Percentiles rank a stretch among this genome's conserved stretches.
These are phyloP conservation scores for Penicillium aurantiogriseum DNA, from an alignment of 2,329 filamentous ascomycete genomes.

Conservation along the genomic window DNA sequence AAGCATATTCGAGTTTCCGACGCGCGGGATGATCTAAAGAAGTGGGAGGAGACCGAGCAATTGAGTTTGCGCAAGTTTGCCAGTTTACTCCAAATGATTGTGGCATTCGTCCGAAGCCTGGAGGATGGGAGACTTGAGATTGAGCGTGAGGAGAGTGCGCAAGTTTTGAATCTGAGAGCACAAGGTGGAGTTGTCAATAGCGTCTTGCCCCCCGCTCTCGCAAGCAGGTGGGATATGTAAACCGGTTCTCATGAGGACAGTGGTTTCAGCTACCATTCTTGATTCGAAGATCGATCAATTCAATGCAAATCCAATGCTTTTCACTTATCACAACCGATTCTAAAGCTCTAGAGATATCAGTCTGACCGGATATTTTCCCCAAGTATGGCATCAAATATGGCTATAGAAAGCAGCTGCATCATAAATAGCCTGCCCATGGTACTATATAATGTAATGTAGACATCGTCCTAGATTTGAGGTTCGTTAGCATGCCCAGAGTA, in stretches of 20 bases:
- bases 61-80: slow-evolving; percentile 12
- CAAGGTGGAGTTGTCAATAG: slow-evolving; percentile 6
- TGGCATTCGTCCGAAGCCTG: slow-evolving; percentile 18
- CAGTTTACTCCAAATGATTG: slow-evolving; percentile 20
- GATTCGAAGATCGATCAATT: background rate
- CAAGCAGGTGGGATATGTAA: background rate
- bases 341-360: background rate
- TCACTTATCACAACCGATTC: background rate
- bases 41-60: slow-evolving; percentile 46
- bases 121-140: slow-evolving; percentile 26
- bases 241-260: background rate
- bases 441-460: background rate
- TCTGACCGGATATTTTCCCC: too few relatives aligned
- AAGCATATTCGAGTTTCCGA: slow-evolving; percentile 42
- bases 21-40: slow-evolving; percentile 34
- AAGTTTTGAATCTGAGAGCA: slow-evolving; percentile 34
- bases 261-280: background rate
- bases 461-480: background rate
- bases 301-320: background rate
- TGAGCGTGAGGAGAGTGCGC: slow-evolving; percentile 23
- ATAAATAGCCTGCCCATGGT: background rate
- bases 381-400: background rate
- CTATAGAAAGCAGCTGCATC: background rate
- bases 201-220: slow-evolving; percentile 3
- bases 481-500: background rate